Evolutionary conservation across 2,329 filamentous ascomycete genomes (phyloP).

Genomic region (Bipolaris bicolor): DNA sequence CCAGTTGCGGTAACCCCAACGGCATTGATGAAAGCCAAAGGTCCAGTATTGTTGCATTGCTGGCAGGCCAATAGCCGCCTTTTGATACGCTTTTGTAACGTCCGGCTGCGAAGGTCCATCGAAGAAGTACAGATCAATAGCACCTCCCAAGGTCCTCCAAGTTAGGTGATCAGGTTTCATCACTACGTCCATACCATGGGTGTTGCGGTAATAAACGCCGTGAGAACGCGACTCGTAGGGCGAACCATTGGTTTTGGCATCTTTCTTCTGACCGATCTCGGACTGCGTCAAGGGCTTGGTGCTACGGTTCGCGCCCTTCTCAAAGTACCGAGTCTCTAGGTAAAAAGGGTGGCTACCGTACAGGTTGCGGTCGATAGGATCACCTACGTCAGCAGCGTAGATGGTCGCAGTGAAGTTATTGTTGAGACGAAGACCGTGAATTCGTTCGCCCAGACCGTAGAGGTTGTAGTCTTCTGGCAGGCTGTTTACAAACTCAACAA

Average conservation of each 20-base stretch:
- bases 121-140: slow-evolving; percentile 80
- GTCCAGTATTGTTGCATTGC: slow-evolving; percentile 80
- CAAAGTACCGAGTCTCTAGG: slow-evolving; percentile 77
- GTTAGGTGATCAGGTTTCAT: slow-evolving; percentile 69
- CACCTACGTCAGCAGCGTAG: slow-evolving; percentile 71
- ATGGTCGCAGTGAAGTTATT: slow-evolving; percentile 74
- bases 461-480: slow-evolving; percentile 75
- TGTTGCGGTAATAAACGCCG: slow-evolving; percentile 77
- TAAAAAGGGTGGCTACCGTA: slow-evolving; percentile 83
- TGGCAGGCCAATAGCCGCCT: slow-evolving; percentile 70
- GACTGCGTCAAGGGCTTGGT: slow-evolving; percentile 61
- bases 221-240: slow-evolving; percentile 73
- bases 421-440: slow-evolving; percentile 72
- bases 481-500: slow-evolving; percentile 72
- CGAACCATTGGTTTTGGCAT: slow-evolving; percentile 40
- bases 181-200: slow-evolving; percentile 76
- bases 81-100: slow-evolving; percentile 74
- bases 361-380: slow-evolving; percentile 69
- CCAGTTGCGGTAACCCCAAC: slow-evolving; percentile 83
- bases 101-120: slow-evolving; percentile 72
- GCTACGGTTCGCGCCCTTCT: slow-evolving; percentile 56
- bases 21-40: slow-evolving; percentile 82
- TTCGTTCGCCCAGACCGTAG: slow-evolving; percentile 76
- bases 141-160: slow-evolving; percentile 77
- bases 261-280: slow-evolving; percentile 49